Percentiles rank a stretch among this genome's conserved stretches.
Conservation (phyloP, 805 yeast genomes). For the Candida ficus region DNA sequence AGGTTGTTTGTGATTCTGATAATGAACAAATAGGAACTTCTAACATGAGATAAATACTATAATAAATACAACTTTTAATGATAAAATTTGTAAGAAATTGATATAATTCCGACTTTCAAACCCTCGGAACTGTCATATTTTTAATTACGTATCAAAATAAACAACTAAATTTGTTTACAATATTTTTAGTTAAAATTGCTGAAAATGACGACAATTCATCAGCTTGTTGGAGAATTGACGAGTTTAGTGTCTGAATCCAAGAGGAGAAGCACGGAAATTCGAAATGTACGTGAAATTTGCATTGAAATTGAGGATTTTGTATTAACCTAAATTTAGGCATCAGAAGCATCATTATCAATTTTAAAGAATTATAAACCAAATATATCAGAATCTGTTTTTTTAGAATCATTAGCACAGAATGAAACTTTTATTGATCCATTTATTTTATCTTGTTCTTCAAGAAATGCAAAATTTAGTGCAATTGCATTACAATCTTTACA, state of each 20-base stretch:
- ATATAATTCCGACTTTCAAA: too few species aligned
- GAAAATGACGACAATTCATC: constrained; percentile 41
- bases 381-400: constrained; percentile 25
- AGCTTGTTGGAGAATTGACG: constrained; percentile 52
- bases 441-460: constrained; percentile 63
- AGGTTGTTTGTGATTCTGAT: constrained; percentile 28
- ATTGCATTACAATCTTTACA: constrained; percentile 70
- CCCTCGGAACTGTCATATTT: too few species aligned
- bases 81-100: too few species aligned
- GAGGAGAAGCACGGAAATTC: constrained; percentile 65
- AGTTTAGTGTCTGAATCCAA: constrained; percentile 63
- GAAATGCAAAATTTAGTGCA: constrained; percentile 68
- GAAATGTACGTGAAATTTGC: constrained; percentile 48
- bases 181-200: too few species aligned
- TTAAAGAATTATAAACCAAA: constrained; percentile 31
- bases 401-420: constrained; percentile 36
- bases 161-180: too few species aligned
- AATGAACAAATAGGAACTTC: too few species aligned
- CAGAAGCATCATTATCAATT: constrained; percentile 47
- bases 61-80: too few species aligned
- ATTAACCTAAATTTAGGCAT: constrained; percentile 20
- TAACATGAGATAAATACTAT: too few species aligned
- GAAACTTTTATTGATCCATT: constrained; percentile 64
- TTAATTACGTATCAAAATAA: too few species aligned
- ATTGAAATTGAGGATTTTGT: too few species aligned